Conservation (phyloP, 768 basidiomycete genomes). For the Rubroboletus satanas region DNA sequence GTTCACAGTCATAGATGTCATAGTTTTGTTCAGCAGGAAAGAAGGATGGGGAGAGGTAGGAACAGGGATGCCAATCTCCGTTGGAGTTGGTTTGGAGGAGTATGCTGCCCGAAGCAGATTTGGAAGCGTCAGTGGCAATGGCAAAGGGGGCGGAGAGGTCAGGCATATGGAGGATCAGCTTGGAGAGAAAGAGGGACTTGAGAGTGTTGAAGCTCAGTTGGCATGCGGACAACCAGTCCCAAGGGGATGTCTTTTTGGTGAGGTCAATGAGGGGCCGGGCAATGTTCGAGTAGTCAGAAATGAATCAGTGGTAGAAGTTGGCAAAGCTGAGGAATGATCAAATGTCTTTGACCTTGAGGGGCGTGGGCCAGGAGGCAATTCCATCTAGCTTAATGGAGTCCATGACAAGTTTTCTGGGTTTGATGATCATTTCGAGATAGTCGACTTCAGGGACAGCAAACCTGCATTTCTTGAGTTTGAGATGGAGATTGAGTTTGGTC, state of each 20-base stretch:
- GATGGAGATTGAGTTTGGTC: not conserved
- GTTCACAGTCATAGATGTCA: not conserved
- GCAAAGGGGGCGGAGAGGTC: not conserved
- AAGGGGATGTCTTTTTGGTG: not conserved
- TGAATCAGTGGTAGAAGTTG: too few relatives aligned
- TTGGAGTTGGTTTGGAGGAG: not conserved
- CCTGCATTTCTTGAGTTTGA: not conserved
- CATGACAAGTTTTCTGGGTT: too few relatives aligned
- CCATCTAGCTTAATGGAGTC: too few relatives aligned
- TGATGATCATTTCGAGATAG: too few relatives aligned
- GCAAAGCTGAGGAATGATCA: not conserved
- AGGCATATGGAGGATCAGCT: not conserved
- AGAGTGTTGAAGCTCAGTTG: not conserved
- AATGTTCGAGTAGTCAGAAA: too few relatives aligned
- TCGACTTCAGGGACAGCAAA: too few relatives aligned
- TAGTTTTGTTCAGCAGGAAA: not conserved
- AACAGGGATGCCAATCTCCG: too few relatives aligned
- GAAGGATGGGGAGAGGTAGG: not conserved
- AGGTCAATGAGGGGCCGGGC: not conserved
- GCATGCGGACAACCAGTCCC: too few relatives aligned
- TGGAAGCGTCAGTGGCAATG: not conserved
- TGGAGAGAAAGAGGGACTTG: too few relatives aligned
- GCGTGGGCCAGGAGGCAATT: too few relatives aligned
- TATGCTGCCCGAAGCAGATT: rapidly evolving
- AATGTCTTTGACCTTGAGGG: too few relatives aligned